Evolutionary conservation across 164 flowering plant genomes (phyloP).

Genomic region (Hamamelis virginiana): DNA sequence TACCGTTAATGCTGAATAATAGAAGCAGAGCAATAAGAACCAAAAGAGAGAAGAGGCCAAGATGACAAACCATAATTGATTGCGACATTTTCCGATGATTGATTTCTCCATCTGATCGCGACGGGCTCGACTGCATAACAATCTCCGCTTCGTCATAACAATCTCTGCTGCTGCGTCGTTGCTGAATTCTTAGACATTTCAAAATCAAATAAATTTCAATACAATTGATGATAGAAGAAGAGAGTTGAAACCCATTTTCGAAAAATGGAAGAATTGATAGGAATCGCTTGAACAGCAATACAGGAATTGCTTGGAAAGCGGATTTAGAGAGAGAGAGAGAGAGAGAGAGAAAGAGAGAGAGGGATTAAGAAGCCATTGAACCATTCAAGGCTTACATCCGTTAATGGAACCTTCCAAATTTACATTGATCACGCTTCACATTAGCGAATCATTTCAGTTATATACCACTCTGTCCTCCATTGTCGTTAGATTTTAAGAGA

Average conservation of each 20-base stretch:
- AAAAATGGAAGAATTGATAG: neutral
- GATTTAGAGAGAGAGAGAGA: neutral
- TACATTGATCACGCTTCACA: no score
- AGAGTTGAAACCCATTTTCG: neutral
- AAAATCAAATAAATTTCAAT: neutral
- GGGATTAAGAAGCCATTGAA: no score
- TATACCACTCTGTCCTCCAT: no score
- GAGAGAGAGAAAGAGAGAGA: neutral
- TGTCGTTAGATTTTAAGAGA: no score
- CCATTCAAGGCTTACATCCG: no score
- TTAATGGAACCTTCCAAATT: no score
- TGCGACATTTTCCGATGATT: slow-evolving; percentile 20
- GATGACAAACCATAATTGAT: slow-evolving; percentile 29
- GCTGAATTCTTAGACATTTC: neutral
- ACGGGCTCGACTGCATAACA: neutral
- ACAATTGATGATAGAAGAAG: neutral
- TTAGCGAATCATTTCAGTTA: no score
- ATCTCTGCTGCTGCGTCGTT: slow-evolving; percentile 6
- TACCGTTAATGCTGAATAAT: slow-evolving; percentile 13
- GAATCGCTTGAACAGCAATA: neutral
- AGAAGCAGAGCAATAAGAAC: slow-evolving; percentile 30
- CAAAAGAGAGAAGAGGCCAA: slow-evolving; percentile 28
- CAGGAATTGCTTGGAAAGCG: slow-evolving; percentile 2
- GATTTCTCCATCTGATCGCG: slow-evolving; percentile 21
- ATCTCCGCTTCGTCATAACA: slow-evolving; percentile 11